A percentile compares a stretch with the other conserved stretches of the same genome.
Conservation (phyloP, 306 rosid species). For the Arachis hypogaea region DNA sequence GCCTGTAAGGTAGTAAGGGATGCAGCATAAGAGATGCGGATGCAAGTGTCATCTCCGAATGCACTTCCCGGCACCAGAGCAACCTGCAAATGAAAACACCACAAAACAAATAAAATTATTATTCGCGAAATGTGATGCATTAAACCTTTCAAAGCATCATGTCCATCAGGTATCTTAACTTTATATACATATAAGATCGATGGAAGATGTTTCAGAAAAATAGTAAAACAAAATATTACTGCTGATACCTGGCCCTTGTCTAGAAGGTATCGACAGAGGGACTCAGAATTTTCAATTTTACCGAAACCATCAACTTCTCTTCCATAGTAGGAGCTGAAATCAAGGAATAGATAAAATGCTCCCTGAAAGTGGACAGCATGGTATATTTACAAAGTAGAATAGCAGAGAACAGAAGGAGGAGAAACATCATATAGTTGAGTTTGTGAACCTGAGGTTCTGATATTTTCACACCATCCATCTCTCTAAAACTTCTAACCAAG, state of each 20-base stretch:
- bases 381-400: constrained; percentile 2
- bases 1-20: constrained; percentile 66
- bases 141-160: neutral
- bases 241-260: constrained; percentile 72
- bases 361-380: constrained; percentile 62
- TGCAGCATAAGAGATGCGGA: constrained; percentile 79
- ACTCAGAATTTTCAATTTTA: constrained; percentile 65
- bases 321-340: constrained; percentile 81
- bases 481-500: constrained; percentile 70
- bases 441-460: constrained; percentile 76
- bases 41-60: constrained; percentile 77
- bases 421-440: neutral
- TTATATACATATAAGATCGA: neutral
- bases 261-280: constrained; percentile 72
- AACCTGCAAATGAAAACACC: constrained; percentile 57
- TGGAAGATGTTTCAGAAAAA: neutral
- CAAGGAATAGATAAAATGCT: constrained; percentile 87
- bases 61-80: constrained; percentile 88
- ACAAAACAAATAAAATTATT: neutral
- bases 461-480: constrained; percentile 69
- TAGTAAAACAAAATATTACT: neutral
- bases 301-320: constrained; percentile 78
- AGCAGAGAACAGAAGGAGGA: constrained; percentile 1
- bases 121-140: neutral
- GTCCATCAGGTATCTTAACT: neutral